Base-by-base conservation (phyloP, 2,329 filamentous ascomycete genomes). In the Tolypocladium cylindrosporum region DNA sequence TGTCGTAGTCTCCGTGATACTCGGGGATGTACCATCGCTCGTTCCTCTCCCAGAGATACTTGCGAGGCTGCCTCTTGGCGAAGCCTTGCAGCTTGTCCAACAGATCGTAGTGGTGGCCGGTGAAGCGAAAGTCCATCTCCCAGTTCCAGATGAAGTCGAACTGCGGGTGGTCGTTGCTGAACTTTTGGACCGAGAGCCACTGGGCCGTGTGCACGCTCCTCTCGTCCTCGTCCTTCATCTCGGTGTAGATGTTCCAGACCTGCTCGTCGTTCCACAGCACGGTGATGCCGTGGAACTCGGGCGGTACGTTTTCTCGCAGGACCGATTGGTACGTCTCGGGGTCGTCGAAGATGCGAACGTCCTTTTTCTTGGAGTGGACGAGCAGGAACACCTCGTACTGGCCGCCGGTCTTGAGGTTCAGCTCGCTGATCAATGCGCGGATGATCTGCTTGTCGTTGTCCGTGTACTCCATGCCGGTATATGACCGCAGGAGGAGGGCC, bases 91-190 rank as follows among this genome's bases (percentile, higher is more conserved):
- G 72, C 61, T 85, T 85, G 63, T 87, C 81, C 50, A 91, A 81
- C 62, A 93, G 83, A 64, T 93, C 87, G 71, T 93, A 92, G 73
- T 91, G 86, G 62, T 94, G 89, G 10, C 90, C 90, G 0, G 86
- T 90, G 67, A 88, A 88, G 54, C 90, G 81, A 39, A 87, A 85
- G 67, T 94, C 89, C 73, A 91, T 89, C 68, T 94, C 90, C 89
- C 89, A 92, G 69, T 93, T 92, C 89, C 90, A 94, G 64, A 91
- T 79, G 65, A 83, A 91, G 64, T 92, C 88, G 62, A 89, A 94
- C 65, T 93, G 85, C 0, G 88, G 88, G 65, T 91, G 86, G 55
- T 88, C 86, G 65, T 88, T 80, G 59, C 83, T 83, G 67, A 92
- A 91, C 72, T 86, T 87, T 68, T 91, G 89, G 2, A 91, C 79